Base-by-base conservation (phyloP, 2,329 filamentous ascomycete species). In the Didymosphaeria variabile region DNA sequence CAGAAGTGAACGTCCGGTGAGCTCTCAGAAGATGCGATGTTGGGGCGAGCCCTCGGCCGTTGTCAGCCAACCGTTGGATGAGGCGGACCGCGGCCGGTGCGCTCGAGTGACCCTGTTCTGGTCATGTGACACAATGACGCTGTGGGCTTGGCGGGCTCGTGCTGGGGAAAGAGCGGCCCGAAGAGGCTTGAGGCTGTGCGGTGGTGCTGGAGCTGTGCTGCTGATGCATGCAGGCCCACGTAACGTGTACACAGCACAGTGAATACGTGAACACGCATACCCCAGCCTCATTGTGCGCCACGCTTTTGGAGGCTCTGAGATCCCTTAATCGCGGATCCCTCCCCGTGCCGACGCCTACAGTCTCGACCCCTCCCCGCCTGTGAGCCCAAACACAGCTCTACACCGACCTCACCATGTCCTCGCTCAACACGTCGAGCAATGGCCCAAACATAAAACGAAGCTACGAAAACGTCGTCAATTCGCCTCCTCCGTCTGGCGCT, bases 401-500 rank as follows among this genome's bases (percentile, higher is more conserved):
- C 58, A 55, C 49, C 50, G 42, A 64, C 47, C 21, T 90, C 66
- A 93, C 89, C 62, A 97, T 98, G 92, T 90, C 85, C 60, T 78
- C 93, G 57, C 81, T 86, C 71, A 85, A 86, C 72, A 80, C 82
- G 57, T 85, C 84, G 61, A 78, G 77, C 71, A 85, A 86, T 68
- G 84, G 84, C 57, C 80, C 82, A 19, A 83, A 83, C 59, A 86
- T 86, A 70, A 83, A 80, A 44, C 77, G 77, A 62, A 85, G 83
- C 77, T 90, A 92, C 77, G 85, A 90, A 74, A 85, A 87, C 55
- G 84, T 92, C 54, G 83, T 92, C 72, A 87, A 90, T 76, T 82
- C 86, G 56, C 79, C 86, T 53, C 77, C 83, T 59, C 84, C 88
- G 17, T 83, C 85, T 62, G 86, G 86, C 15, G 74, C 84, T 50